phyloP scores from a whole-genome alignment of 441 rosid species.

The Pelargonium citronellum region DNA sequence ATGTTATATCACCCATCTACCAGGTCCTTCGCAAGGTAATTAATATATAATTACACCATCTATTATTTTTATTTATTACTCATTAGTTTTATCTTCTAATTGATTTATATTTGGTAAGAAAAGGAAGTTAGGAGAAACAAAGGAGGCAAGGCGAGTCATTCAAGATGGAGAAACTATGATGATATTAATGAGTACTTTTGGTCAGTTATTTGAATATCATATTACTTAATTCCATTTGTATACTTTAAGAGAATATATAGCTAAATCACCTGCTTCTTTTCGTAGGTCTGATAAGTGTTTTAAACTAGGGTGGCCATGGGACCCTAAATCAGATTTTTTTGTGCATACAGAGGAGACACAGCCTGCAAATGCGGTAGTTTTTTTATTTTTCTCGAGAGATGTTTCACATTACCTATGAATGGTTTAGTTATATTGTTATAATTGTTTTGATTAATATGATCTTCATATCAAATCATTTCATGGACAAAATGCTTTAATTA shows the following conservation, averaged over 20 bases:
- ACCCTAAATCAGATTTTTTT: constrained; percentile 63
- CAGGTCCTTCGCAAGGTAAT: constrained; percentile 67
- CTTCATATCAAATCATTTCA: neutral
- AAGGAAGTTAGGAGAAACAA: constrained; percentile 83
- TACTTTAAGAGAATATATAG: constrained; percentile 11
- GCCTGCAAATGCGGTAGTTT: constrained; percentile 37
- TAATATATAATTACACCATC: constrained; percentile 15
- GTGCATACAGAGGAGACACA: constrained; percentile 43
- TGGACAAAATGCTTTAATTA: neutral
- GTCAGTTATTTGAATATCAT: constrained; percentile 37
- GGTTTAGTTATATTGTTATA: neutral
- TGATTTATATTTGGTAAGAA: constrained; percentile 28
- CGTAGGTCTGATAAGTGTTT: constrained; percentile 79
- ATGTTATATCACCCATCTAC: constrained; percentile 76
- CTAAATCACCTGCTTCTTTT: constrained; percentile 16
- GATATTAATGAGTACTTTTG: constrained; percentile 97
- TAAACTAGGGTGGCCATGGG: constrained; percentile 69
- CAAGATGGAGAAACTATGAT: constrained; percentile 98
- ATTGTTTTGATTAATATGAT: neutral
- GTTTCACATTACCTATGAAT: neutral
- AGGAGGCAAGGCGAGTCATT: constrained; percentile 84
- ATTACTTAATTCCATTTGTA: constrained; percentile 11
- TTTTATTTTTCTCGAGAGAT: constrained; percentile 12
- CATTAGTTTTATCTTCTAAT: constrained; percentile 14
- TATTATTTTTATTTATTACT: constrained; percentile 13